These are phyloP conservation scores for Pleurotus ostreatus DNA, from an alignment of 768 basidiomycete genomes.

Conservation along the genomic window DNA sequence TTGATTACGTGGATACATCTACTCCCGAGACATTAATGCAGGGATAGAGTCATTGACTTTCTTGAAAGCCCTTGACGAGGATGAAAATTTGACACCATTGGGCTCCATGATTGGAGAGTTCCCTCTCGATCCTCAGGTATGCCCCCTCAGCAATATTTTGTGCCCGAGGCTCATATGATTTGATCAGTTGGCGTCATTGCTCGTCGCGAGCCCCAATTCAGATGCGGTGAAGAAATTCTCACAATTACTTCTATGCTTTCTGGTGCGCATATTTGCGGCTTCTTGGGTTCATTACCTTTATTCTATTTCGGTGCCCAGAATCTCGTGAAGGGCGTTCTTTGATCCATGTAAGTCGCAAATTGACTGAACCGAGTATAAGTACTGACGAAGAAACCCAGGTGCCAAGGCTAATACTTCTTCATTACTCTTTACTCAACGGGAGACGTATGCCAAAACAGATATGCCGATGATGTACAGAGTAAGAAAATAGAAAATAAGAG, in stretches of 20 bases:
- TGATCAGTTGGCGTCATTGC: conserved; percentile 79
- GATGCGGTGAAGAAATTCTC: conserved; percentile 92
- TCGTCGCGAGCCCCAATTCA: conserved; percentile 91
- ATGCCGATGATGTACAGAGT: too few species aligned
- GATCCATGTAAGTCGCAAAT: too few species aligned
- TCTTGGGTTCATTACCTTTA: background rate
- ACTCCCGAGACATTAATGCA: conserved; percentile 97
- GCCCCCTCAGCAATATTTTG: conserved; percentile 10
- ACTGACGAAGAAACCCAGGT: too few species aligned
- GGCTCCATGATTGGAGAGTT: conserved; percentile 96
- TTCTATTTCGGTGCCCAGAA: background rate
- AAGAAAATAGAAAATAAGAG: too few species aligned
- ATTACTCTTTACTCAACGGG: too few species aligned
- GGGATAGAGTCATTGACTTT: conserved; percentile 88
- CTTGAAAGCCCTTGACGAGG: conserved; percentile 89
- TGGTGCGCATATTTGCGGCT: conserved; percentile 38
- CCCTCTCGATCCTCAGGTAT: conserved; percentile 93
- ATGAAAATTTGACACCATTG: conserved; percentile 82
- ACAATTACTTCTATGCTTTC: conserved; percentile 97
- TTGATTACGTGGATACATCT: conserved; percentile 90
- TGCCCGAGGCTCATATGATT: background rate
- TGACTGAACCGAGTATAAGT: too few species aligned
- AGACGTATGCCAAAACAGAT: too few species aligned
- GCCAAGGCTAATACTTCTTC: too few species aligned
- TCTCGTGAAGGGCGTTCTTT: conserved; percentile 23